Evolutionary conservation across 306 rosid genomes (phyloP).

Genomic region (Potentilla sterilis): DNA sequence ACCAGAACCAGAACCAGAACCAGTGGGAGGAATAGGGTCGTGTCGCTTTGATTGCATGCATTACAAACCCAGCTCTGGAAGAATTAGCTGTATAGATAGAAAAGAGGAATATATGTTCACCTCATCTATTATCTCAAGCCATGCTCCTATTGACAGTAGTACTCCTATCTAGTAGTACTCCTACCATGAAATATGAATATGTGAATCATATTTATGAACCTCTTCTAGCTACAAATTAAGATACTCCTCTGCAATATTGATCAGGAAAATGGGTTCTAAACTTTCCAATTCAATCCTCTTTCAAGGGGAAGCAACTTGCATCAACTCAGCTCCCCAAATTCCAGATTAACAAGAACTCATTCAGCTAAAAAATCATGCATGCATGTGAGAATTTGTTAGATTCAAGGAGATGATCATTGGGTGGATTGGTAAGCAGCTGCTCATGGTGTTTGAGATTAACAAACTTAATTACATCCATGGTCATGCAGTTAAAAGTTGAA

Average conservation of each 20-base stretch:
- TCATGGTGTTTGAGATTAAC: not conserved
- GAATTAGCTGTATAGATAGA: not conserved
- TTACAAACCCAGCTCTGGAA: slow-evolving; percentile 5
- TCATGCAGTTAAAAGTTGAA: not conserved
- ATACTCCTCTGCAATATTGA: not conserved
- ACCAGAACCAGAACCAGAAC: not conserved
- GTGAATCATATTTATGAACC: not conserved
- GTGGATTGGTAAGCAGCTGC: not conserved
- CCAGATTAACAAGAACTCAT: not conserved
- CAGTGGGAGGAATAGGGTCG: not conserved
- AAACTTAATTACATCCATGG: not conserved
- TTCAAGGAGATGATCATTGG: not conserved
- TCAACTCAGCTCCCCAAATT: slow-evolving; percentile 1
- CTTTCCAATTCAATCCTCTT: slow-evolving; percentile 8
- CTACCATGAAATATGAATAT: not conserved
- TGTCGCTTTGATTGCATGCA: slow-evolving; percentile 4
- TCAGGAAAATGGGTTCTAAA: not conserved
- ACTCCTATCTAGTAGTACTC: slow-evolving; percentile 2
- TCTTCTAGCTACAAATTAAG: not conserved
- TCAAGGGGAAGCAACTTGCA: not conserved
- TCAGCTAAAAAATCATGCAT: not conserved
- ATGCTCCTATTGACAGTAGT: slow-evolving; percentile 1
- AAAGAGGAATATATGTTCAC: slow-evolving; percentile 8
- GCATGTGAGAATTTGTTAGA: slow-evolving; percentile 7
- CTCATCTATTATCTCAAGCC: slow-evolving; percentile 1